Conservation (phyloP, 495 filamentous ascomycete genomes). For the Bryoglossum gracile region DNA sequence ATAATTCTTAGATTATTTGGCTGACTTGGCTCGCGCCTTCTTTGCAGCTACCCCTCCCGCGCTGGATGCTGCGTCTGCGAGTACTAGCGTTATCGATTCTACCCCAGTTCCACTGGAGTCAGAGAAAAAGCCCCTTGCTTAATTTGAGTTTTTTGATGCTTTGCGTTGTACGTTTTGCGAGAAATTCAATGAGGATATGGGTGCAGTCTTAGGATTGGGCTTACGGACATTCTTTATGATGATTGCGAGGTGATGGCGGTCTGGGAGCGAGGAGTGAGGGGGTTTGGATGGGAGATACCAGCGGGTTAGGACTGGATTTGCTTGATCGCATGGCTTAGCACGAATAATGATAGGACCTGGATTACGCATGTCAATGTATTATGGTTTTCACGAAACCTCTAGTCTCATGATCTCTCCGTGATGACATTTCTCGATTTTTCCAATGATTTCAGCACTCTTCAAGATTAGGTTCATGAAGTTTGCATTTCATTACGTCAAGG, state of each 20-base stretch:
- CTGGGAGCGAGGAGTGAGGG: no score
- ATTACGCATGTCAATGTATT: neutral
- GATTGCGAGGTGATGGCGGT: no score
- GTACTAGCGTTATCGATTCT: conserved; percentile 17
- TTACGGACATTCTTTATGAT: no score
- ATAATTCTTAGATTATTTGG: conserved; percentile 12
- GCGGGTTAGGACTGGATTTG: neutral
- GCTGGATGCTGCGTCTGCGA: conserved; percentile 16
- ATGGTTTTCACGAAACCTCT: neutral
- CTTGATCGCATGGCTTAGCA: no score
- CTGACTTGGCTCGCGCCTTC: conserved; percentile 17
- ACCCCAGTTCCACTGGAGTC: conserved; percentile 22
- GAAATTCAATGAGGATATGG: neutral
- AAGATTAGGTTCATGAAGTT: neutral
- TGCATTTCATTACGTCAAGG: neutral
- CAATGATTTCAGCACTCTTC: no score
- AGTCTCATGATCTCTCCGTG: no score
- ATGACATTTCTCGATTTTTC: no score
- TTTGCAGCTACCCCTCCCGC: conserved; percentile 15
- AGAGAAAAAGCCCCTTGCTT: conserved; percentile 17
- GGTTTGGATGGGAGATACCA: neutral
- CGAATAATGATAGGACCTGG: neutral
- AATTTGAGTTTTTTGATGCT: conserved; percentile 5
- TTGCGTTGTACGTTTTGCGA: neutral
- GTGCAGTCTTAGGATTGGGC: no score